Percentiles rank a stretch among this genome's conserved stretches.
These are phyloP conservation scores for Epichloe sp. DNA, from an alignment of 2,329 filamentous ascomycete genomes.

Conservation along the genomic window DNA sequence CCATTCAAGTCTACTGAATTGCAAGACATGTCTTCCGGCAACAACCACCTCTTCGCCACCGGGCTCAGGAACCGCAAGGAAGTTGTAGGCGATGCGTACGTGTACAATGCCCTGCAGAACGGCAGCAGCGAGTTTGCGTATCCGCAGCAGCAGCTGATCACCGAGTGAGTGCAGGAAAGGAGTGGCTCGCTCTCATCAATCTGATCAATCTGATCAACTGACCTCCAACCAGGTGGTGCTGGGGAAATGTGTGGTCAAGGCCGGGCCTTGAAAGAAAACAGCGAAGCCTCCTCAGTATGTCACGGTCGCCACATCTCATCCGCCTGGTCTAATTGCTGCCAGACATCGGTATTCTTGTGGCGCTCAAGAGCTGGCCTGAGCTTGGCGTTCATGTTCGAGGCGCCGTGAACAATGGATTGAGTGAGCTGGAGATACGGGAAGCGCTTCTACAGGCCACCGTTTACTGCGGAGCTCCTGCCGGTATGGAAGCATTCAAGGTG, in stretches of 20 bases:
- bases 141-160: conserved; percentile 40
- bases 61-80: conserved; percentile 44
- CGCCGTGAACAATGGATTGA: conserved; percentile 47
- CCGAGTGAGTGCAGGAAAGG: conserved; percentile 23
- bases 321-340: neutral
- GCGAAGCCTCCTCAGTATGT: conserved; percentile 29
- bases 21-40: neutral
- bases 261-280: conserved; percentile 48
- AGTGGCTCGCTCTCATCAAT: too few species aligned
- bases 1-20: too few species aligned
- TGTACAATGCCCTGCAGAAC: conserved; percentile 38
- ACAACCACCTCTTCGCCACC: conserved; percentile 35
- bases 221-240: conserved; percentile 23
- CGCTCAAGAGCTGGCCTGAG: conserved; percentile 43
- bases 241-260: conserved; percentile 49
- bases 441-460: conserved; percentile 31
- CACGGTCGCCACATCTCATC: neutral
- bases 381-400: conserved; percentile 47
- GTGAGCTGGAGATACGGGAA: conserved; percentile 41
- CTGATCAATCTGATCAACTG: too few species aligned
- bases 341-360: conserved; percentile 45
- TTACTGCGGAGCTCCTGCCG: conserved; percentile 28
- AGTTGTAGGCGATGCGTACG: conserved; percentile 45
- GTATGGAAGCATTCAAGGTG: conserved; percentile 22
- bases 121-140: conserved; percentile 16